A percentile compares a stretch with the other conserved stretches of the same genome.
These are phyloP conservation scores for Agaricus blazei DNA, from an alignment of 768 basidiomycete genomes.

Conservation along the genomic window DNA sequence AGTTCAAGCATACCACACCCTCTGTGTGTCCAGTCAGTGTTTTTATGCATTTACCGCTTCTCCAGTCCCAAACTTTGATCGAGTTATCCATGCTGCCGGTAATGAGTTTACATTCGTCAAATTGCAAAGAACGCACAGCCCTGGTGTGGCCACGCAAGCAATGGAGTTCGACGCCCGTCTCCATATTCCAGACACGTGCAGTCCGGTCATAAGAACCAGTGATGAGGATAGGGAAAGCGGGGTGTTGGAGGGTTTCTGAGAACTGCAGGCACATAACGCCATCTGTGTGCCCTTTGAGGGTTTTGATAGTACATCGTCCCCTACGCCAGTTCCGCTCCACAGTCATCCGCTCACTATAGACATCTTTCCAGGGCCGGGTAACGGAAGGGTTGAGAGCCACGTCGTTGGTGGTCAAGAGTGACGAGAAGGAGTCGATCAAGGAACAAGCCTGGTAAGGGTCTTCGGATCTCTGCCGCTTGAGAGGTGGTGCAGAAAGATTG, in stretches of 20 bases:
- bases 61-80: conserved; percentile 95
- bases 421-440: conserved; percentile 10
- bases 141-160: conserved; percentile 87
- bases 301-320: conserved; percentile 81
- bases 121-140: conserved; percentile 89
- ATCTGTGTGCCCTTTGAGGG: conserved; percentile 89
- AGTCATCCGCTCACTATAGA: conserved; percentile 95
- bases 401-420: conserved; percentile 10
- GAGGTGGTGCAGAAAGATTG: conserved; percentile 25
- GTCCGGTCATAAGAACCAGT: conserved; percentile 97
- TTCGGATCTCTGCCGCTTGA: conserved; percentile 49
- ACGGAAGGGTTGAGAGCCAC: conserved; percentile 30
- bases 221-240: conserved; percentile 89
- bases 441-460: conserved; percentile 10
- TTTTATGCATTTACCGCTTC: conserved; percentile 80
- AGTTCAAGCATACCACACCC: conserved; percentile 87
- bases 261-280: conserved; percentile 98
- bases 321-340: conserved; percentile 97
- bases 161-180: conserved; percentile 79
- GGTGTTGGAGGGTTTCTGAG: conserved; percentile 76
- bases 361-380: conserved; percentile 96
- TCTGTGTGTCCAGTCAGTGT: conserved; percentile 88
- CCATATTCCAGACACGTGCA: conserved; percentile 93
- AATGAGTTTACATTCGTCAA: conserved; percentile 92
- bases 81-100: conserved; percentile 97